Percentiles rank a stretch among this genome's conserved stretches.
Evolutionary conservation across 257 asterid species (phyloP).

Genomic region (Leonotis leonurus): DNA sequence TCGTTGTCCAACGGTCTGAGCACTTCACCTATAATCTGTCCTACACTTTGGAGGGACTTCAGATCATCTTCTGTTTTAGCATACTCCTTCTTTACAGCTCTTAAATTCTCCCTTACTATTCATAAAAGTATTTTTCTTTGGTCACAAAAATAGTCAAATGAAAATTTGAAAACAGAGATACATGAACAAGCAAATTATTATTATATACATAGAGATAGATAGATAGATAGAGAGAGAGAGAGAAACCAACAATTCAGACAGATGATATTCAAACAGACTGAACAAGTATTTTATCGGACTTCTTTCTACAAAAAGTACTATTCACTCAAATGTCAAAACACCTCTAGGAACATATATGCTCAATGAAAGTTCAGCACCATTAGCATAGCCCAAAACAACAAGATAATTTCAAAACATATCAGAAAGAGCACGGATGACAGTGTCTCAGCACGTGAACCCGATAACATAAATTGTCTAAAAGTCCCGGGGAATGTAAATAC

Average conservation of each 20-base stretch:
- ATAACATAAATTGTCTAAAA: background rate
- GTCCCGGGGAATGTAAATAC: background rate
- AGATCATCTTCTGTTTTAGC: constrained; percentile 92
- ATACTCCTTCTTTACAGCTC: constrained; percentile 74
- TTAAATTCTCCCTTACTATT: constrained; percentile 64
- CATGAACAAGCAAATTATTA: constrained; percentile 14
- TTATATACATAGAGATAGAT: no score
- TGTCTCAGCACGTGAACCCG: background rate
- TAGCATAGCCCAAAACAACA: background rate
- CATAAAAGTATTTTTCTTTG: constrained; percentile 8
- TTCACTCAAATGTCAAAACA: background rate
- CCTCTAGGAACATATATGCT: background rate
- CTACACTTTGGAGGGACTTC: constrained; percentile 97
- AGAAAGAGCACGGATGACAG: background rate
- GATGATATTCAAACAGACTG: background rate
- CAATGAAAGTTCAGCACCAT: background rate
- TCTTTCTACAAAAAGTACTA: background rate
- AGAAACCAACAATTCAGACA: no score
- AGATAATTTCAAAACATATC: background rate
- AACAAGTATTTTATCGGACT: background rate
- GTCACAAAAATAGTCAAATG: constrained; percentile 25
- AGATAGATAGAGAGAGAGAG: no score
- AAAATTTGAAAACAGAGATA: constrained; percentile 35
- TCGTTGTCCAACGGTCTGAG: constrained; percentile 92
- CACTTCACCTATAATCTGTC: constrained; percentile 98